Base-by-base conservation (phyloP, 2,329 filamentous ascomycete genomes). In the Penicillium sp. region DNA sequence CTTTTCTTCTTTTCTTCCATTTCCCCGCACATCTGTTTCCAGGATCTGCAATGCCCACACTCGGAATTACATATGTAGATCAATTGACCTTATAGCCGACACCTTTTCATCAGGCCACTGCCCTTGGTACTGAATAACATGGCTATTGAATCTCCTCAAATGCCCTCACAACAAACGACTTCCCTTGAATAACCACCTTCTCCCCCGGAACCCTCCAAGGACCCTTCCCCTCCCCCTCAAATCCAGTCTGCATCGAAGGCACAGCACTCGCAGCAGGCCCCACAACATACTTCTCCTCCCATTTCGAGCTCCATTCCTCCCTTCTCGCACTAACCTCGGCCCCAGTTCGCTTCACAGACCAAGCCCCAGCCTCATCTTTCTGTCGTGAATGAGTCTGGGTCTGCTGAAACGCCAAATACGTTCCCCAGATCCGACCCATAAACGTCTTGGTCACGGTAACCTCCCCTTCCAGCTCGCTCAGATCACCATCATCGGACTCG, bases 371-470 rank as follows among this genome's bases (percentile, higher is more conserved):
- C 4, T 52, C 32, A n/a, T 48, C 47, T 16, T 36, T 44, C 7
- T 41, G 28, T 6, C 50, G 47, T 23, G 32, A 42, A 35, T 57
- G 45, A 24, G 41, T 46, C 46, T 64, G 63, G 1, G 9, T 39
- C 51, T 68, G 65, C 2, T 54, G 51, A 20, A 67, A 34, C 6
- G 52, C 63, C 24, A 68, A 16, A 51, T 58, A 68, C 0, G 58
- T 59, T 0, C 65, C 64, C 54, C 63, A 64, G 10, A 66, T 58
- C 6, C 59, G 55, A 14, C 56, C 63, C 32, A 66, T 29, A 20
- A 67, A 67, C 3, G 56, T 62, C 38, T 65, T 62, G 1, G 39
- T 39, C 3, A 66, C 45, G 9, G 52, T 53, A 11, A 44, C 40
- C 16, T 52, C 54, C 4, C 52, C 57, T 11, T 53, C 54, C 6